phyloP scores from a whole-genome alignment of 331 rosid species.

The Quercus lobata region DNA sequence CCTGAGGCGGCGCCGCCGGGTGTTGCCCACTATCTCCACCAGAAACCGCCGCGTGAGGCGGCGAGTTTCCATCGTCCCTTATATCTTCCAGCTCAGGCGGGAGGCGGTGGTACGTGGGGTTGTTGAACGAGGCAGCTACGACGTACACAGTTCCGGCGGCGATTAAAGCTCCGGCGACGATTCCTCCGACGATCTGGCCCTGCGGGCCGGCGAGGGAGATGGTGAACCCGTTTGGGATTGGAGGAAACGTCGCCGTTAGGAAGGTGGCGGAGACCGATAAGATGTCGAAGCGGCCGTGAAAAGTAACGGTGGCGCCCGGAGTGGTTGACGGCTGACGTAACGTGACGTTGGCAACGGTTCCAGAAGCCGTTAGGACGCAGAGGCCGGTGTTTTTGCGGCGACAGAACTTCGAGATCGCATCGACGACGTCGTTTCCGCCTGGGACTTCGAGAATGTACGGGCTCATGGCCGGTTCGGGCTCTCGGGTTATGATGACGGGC shows the following conservation, averaged over 20 bases:
- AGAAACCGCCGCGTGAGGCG: conserved; percentile 20
- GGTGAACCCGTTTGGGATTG: conserved; percentile 51
- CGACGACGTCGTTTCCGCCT: conserved; percentile 79
- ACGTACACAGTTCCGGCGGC: conserved; percentile 81
- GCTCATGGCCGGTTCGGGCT: conserved; percentile 80
- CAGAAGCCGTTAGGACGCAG: conserved; percentile 71
- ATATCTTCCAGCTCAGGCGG: conserved; percentile 52
- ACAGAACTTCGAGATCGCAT: conserved; percentile 62
- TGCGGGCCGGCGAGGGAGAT: conserved; percentile 93
- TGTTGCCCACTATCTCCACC: conserved; percentile 70
- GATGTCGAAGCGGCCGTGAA: conserved; percentile 94
- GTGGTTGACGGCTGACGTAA: conserved; percentile 86
- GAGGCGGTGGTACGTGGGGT: conserved; percentile 65
- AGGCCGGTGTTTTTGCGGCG: conserved; percentile 64
- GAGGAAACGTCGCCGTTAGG: conserved; percentile 23
- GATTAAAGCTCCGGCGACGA: conserved; percentile 52
- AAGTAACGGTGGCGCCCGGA: conserved; percentile 84
- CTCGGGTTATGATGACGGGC: conserved; percentile 68
- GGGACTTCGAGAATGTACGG: conserved; percentile 89
- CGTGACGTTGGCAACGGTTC: conserved; percentile 79
- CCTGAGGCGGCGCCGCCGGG: conserved; percentile 6
- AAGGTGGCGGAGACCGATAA: conserved; percentile 81
- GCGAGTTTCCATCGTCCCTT: conserved; percentile 55
- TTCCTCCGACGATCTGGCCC: conserved; percentile 94
- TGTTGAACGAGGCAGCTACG: conserved; percentile 70